Conservation (phyloP, 1,284 basidiomycete genomes). For the Sanghuangporus sanghuang region DNA sequence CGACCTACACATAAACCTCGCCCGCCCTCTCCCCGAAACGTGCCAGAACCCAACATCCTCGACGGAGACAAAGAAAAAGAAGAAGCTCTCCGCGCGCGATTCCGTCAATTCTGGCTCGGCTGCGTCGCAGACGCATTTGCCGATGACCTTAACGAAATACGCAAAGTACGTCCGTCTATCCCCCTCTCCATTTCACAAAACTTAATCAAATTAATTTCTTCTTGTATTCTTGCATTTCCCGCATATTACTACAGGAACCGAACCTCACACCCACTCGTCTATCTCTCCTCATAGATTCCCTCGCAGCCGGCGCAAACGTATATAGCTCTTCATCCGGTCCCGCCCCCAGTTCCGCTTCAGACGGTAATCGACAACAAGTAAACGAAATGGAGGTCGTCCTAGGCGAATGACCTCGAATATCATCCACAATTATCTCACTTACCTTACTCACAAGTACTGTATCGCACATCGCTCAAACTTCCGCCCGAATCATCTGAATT, state of each 20-base stretch:
- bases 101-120: constrained; percentile 77
- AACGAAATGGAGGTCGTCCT: constrained; percentile 48
- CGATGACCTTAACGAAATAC: constrained; percentile 71
- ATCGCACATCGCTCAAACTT: too few relatives aligned
- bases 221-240: too few relatives aligned
- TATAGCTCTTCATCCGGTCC: constrained; percentile 41
- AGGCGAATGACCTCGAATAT: constrained; percentile 7
- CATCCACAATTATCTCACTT: neutral
- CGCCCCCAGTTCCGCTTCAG: constrained; percentile 29
- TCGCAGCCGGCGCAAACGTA: constrained; percentile 70
- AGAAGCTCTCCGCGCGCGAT: constrained; percentile 52
- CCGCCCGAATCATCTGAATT: too few relatives aligned
- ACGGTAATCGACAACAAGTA: neutral
- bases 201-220: too few relatives aligned
- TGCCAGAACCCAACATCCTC: constrained; percentile 33
- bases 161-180: constrained; percentile 45
- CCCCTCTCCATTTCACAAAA: neutral
- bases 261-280: constrained; percentile 61
- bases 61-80: constrained; percentile 38
- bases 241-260: constrained; percentile 51
- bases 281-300: constrained; percentile 67
- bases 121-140: constrained; percentile 73
- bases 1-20: constrained; percentile 30
- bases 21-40: constrained; percentile 54
- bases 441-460: neutral